Evolutionary conservation across 495 filamentous ascomycete genomes (phyloP), one percentile per base, ranked within the genome.

Genomic region (Chaetomidium leptoderma): DNA sequence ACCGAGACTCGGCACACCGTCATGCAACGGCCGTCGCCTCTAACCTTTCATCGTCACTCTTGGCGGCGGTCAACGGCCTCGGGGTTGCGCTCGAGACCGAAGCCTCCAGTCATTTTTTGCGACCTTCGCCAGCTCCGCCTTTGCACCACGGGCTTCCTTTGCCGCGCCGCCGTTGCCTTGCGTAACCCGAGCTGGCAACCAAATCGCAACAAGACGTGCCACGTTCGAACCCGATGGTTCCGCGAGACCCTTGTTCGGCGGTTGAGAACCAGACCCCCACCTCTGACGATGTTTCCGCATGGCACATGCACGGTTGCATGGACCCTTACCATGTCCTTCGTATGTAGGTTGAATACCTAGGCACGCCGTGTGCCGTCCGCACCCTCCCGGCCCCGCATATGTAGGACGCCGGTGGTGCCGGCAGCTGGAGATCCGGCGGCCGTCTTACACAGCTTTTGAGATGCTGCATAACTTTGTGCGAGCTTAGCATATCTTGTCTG

Each of bases 1-100:
- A 56, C 53, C 53, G 53, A 47, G 23, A 37, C 32, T 29, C 32
- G 53, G 42, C 19, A 32, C 19, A 30, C 17, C 21, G 26, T n/a
- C 30, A 1, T 46, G 42, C 53, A 55, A 27, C 40, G 5, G 7
- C 42, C 39, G 24, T 39, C 17, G 24, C 4, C 26, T 7, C 10
- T 45, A 11, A 16, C 44, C 19, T 30, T 46, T 19, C 2, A 11
- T 26, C 33, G 32, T 56, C 33, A 3, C 19, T 37, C 53, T 47
- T 37, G 53, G 43, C 43, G 23, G 33, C 42, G 42, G 53, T 46
- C 53, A 33, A 17, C 53, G 53, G 53, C 26, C 30, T 47, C 53
- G 53, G 53, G 39, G 23, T 56, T 39, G 53, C 53, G 42, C 37
- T 10, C n/a, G 24, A 47, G 39, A 42, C 42, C 53, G 53, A 56